Conservation (phyloP, 306 rosid genomes). For the Dryas octopetala region DNA sequence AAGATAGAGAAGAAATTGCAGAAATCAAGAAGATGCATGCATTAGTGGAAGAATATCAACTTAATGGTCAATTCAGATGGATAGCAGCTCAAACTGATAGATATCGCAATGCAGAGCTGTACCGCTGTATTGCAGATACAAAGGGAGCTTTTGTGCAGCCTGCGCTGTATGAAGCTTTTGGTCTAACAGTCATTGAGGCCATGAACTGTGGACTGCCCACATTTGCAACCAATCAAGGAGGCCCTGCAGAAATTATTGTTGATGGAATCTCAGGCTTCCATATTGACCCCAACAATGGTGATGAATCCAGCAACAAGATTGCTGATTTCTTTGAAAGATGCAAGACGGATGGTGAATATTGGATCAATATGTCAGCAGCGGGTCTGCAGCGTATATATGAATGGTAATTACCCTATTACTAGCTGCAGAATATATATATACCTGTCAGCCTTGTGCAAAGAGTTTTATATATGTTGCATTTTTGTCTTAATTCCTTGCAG, state of each 20-base stretch:
- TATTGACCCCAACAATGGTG: slow-evolving; percentile 69
- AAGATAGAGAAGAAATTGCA: slow-evolving; percentile 86
- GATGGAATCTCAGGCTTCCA: slow-evolving; percentile 86
- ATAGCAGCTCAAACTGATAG: slow-evolving; percentile 91
- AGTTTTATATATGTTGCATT: not conserved
- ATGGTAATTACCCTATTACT: slow-evolving; percentile 41
- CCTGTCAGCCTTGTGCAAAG: not conserved
- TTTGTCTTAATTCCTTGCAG: slow-evolving; percentile 33
- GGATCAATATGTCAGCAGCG: slow-evolving; percentile 61
- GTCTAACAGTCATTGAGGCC: slow-evolving; percentile 92
- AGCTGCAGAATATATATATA: not conserved
- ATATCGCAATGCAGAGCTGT: slow-evolving; percentile 72
- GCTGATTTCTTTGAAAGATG: slow-evolving; percentile 84
- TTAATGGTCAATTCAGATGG: slow-evolving; percentile 82
- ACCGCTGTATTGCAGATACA: slow-evolving; percentile 76
- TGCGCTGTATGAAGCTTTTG: slow-evolving; percentile 88
- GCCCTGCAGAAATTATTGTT: slow-evolving; percentile 88
- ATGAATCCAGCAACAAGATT: slow-evolving; percentile 71
- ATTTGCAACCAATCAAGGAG: slow-evolving; percentile 93
- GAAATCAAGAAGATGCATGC: slow-evolving; percentile 84
- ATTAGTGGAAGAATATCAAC: slow-evolving; percentile 61
- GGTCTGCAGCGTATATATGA: slow-evolving; percentile 78
- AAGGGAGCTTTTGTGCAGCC: slow-evolving; percentile 98
- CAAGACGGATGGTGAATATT: slow-evolving; percentile 53
- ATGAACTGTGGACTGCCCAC: slow-evolving; percentile 95